Evolutionary conservation across 176 grass and related monocot species (phyloP), one percentile per base, ranked within the genome.

Genomic region (Oryza meyeriana): DNA sequence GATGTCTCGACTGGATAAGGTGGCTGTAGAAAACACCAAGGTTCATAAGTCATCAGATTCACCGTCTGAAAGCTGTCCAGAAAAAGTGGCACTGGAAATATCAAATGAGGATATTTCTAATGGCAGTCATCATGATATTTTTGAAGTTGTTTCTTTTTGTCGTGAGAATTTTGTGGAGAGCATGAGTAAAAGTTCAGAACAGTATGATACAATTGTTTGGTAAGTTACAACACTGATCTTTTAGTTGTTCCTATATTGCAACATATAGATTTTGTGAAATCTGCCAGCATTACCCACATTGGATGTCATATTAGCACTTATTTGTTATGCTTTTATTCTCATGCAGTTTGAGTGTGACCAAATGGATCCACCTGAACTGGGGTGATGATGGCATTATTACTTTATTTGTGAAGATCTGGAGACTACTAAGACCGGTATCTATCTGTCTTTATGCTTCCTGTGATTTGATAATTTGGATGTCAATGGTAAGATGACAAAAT

Each of bases 291-390:
- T 58, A 75, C 41, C 64, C 45, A 69, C 24, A 63, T 74, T 74
- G 30, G 39, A 81, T 81, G 27, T 71, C 10, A 12, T 57, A 20
- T 16, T 64, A 34, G 4, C 11, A 20, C 7, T 64, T 87, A 40
- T 27, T 77, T 80, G 25, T 64, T 38, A 29, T 86, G 14, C 40
- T 62, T 82, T 75, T 70, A 36, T 89, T 85, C 10, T 74, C 12
- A 44, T 95, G 80, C 74, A 99, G 96, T 88, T 95, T 99, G 89
- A 99, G 96, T 87, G 96, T 99, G 61, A 87, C 96, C 66, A 99
- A 99, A 84, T 99, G 96, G 93, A 88, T 99, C 87, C 96, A 99
- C 71, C 82, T 99, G 71, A 99, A 99, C 77, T 99, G 96, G 93
- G 96, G 96, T 55, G 96, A 99, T 75, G 91, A 95, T 83, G 96